Conservation (phyloP, 441 rosid genomes). For the Capsella rubella region DNA sequence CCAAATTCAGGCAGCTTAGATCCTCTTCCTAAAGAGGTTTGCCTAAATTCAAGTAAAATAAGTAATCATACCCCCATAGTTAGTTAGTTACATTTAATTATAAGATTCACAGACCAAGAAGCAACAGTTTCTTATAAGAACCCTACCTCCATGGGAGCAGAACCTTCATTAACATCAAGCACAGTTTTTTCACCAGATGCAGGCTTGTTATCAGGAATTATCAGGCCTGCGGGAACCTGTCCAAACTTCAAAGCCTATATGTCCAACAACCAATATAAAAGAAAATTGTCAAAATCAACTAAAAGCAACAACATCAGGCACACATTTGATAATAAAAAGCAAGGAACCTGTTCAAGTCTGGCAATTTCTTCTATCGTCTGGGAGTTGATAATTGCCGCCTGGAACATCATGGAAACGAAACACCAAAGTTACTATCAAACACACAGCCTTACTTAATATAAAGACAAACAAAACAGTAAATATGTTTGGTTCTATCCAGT, state of each 20-base stretch:
- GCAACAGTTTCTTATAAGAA: constrained; percentile 38
- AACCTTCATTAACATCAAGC: constrained; percentile 47
- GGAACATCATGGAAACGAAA: constrained; percentile 45
- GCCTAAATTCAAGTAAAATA: neutral
- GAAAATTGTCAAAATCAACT: constrained; percentile 32
- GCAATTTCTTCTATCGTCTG: constrained; percentile 99
- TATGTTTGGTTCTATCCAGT: constrained; percentile 20
- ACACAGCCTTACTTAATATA: constrained; percentile 15
- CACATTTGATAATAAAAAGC: constrained; percentile 9
- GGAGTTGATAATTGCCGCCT: constrained; percentile 98
- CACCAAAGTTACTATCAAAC: constrained; percentile 30
- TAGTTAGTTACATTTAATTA: neutral
- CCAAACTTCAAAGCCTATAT: constrained; percentile 90
- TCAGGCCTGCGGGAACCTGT: constrained; percentile 86
- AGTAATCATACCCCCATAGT: neutral
- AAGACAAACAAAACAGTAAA: neutral
- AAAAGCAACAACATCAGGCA: constrained; percentile 27
- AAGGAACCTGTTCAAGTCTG: constrained; percentile 86
- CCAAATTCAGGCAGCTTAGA: neutral
- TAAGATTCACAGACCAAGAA: constrained; percentile 13
- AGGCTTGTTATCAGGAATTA: constrained; percentile 61
- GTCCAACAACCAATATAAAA: constrained; percentile 43
- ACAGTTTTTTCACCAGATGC: constrained; percentile 44
- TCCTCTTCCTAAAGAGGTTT: neutral
- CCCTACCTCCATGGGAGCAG: constrained; percentile 69